phyloP scores from a whole-genome alignment of 2,329 filamentous ascomycete species.

The Cryphonectria nitschkei region DNA sequence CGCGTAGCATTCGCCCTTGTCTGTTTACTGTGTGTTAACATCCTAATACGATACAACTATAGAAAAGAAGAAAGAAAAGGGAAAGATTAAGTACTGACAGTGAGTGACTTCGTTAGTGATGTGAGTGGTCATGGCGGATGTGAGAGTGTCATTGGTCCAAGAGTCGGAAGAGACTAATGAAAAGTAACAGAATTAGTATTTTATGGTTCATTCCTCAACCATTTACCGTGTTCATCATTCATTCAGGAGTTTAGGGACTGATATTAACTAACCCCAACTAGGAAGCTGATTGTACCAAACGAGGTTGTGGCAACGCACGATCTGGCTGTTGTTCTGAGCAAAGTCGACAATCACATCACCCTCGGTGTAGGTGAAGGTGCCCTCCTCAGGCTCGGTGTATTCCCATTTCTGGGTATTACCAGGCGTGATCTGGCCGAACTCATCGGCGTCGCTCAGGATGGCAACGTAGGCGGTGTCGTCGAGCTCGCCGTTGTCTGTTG shows the following conservation, averaged over 20 bases:
- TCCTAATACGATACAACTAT: background rate
- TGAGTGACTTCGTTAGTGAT: conserved; percentile 61
- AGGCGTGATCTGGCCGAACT: conserved; percentile 68
- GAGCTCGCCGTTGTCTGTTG: conserved; percentile 62
- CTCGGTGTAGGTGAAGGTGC: conserved; percentile 58
- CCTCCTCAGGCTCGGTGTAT: conserved; percentile 59
- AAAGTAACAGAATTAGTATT: background rate
- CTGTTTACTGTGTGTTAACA: conserved; percentile 4
- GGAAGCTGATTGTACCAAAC: conserved; percentile 58
- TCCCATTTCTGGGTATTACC: conserved; percentile 69
- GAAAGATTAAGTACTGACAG: conserved; percentile 36
- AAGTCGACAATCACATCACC: conserved; percentile 58
- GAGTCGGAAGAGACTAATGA: conserved; percentile 36
- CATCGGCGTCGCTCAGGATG: conserved; percentile 56
- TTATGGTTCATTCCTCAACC: too few relatives aligned
- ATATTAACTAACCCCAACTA: conserved; percentile 42
- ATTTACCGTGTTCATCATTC: background rate
- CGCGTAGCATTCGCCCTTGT: conserved; percentile 61
- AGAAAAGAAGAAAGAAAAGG: background rate
- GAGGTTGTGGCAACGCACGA: conserved; percentile 66
- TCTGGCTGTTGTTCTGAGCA: conserved; percentile 51
- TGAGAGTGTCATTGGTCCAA: conserved; percentile 64
- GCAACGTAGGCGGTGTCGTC: conserved; percentile 57
- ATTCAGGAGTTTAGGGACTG: background rate
- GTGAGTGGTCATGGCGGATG: conserved; percentile 58